These are phyloP conservation scores for Fennellomyces sp. DNA, from an alignment of 371 early-diverging fungal genomes.

Conservation along the genomic window DNA sequence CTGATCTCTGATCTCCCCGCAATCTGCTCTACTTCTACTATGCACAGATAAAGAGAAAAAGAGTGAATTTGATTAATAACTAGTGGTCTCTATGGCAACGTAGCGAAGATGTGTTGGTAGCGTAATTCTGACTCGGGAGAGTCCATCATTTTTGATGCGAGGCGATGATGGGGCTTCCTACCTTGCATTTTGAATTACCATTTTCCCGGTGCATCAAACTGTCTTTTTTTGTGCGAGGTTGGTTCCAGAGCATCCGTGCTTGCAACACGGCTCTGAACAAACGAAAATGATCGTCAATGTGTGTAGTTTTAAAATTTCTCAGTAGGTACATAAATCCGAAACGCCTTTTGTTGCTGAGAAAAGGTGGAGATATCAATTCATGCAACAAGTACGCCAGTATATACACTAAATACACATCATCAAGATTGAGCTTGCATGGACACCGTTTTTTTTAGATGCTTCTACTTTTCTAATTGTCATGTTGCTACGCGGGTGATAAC, in stretches of 20 bases:
- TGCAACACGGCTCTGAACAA: neutral
- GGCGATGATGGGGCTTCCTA: slow-evolving; percentile 2
- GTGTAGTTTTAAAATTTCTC: no score
- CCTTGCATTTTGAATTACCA: neutral
- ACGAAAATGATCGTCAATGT: neutral
- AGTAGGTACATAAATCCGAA: no score
- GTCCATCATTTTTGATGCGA: neutral
- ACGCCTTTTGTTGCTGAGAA: no score
- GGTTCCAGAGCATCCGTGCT: neutral
- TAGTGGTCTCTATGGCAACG: no score
- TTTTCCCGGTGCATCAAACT: slow-evolving; percentile 4
- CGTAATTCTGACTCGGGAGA: neutral
- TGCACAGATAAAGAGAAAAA: no score
- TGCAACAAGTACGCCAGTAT: no score
- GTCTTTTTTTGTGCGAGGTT: neutral
- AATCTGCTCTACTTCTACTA: neutral
- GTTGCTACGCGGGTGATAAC: neutral
- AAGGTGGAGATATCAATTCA: no score
- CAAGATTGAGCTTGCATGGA: no score
- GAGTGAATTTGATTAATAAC: no score
- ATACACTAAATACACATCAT: no score
- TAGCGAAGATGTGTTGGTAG: no score
- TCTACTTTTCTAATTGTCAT: neutral
- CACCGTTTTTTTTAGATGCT: neutral
- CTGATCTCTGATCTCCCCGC: neutral